phyloP scores from a whole-genome alignment of 805 yeast genomes.

The Starmerella stigmatis region DNA sequence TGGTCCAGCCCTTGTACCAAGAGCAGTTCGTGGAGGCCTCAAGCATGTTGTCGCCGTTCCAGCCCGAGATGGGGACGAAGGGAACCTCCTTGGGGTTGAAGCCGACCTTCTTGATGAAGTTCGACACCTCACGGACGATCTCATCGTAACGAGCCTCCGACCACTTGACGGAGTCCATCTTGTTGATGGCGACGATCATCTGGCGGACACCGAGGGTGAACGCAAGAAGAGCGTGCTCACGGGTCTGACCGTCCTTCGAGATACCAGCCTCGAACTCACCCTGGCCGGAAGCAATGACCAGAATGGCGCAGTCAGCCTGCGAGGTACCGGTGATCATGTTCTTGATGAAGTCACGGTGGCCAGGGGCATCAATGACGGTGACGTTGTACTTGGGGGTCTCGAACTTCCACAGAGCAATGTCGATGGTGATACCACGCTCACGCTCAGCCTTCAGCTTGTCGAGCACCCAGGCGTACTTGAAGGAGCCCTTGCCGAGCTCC shows the following conservation, averaged over 20 bases:
- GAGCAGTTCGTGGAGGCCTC: slow-evolving; percentile 72
- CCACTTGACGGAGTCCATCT: slow-evolving; percentile 93
- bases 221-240: slow-evolving; percentile 88
- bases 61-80: slow-evolving; percentile 86
- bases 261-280: slow-evolving; percentile 96
- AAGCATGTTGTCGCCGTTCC: slow-evolving; percentile 91
- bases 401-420: slow-evolving; percentile 86
- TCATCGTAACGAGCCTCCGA: slow-evolving; percentile 74
- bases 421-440: slow-evolving; percentile 94
- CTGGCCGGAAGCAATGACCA: slow-evolving; percentile 83
- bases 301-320: slow-evolving; percentile 86
- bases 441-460: slow-evolving; percentile 94
- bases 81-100: slow-evolving; percentile 98
- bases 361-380: slow-evolving; percentile 91
- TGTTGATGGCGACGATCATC: slow-evolving; percentile 83
- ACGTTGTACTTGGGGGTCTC: slow-evolving; percentile 83
- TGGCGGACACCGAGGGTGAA: slow-evolving; percentile 81
- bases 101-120: slow-evolving; percentile 98
- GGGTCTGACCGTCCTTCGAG: slow-evolving; percentile 90
- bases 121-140: slow-evolving; percentile 99
- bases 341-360: slow-evolving; percentile 94
- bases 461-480: slow-evolving; percentile 96
- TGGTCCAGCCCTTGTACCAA: slow-evolving; percentile 81
- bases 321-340: slow-evolving; percentile 93
- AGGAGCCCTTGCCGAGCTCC: slow-evolving; percentile 93